These are phyloP conservation scores for Codiaeum variegatum DNA, from an alignment of 441 rosid species.

Conservation along the genomic window DNA sequence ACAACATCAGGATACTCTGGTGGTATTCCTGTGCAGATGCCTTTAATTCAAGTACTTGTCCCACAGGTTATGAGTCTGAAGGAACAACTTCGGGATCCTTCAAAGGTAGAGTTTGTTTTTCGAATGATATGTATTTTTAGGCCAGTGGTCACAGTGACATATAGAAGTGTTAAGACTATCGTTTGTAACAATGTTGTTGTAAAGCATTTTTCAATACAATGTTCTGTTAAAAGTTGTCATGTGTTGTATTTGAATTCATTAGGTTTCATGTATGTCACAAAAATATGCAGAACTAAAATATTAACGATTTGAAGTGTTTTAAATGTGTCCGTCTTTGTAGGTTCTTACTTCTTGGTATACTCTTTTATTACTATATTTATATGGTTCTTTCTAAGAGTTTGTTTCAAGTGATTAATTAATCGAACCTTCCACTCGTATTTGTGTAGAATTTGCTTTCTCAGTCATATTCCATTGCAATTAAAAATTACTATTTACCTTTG, in stretches of 20 bases:
- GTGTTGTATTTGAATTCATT: not conserved
- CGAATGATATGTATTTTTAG: not conserved
- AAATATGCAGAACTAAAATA: not conserved
- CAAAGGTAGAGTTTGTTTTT: constrained; percentile 56
- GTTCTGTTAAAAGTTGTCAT: not conserved
- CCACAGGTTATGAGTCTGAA: constrained; percentile 85
- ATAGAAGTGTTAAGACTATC: constrained; percentile 2
- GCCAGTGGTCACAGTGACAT: not conserved
- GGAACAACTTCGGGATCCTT: constrained; percentile 76
- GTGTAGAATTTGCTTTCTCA: not conserved
- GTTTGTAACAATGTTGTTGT: no score
- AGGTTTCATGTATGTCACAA: not conserved
- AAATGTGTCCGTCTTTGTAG: not conserved
- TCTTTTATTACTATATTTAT: not conserved
- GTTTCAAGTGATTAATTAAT: constrained; percentile 5
- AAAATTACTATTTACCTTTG: constrained; percentile 18
- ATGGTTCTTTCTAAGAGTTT: not conserved
- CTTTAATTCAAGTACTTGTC: constrained; percentile 88
- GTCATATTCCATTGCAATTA: not conserved
- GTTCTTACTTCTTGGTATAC: not conserved
- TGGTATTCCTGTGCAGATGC: constrained; percentile 76
- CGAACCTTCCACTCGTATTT: not conserved
- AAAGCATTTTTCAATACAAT: not conserved
- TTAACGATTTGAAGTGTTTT: not conserved
- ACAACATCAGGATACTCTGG: constrained; percentile 76